Base-by-base conservation (phyloP, 148 eudicot genomes). In the Spergularia bocconei region DNA sequence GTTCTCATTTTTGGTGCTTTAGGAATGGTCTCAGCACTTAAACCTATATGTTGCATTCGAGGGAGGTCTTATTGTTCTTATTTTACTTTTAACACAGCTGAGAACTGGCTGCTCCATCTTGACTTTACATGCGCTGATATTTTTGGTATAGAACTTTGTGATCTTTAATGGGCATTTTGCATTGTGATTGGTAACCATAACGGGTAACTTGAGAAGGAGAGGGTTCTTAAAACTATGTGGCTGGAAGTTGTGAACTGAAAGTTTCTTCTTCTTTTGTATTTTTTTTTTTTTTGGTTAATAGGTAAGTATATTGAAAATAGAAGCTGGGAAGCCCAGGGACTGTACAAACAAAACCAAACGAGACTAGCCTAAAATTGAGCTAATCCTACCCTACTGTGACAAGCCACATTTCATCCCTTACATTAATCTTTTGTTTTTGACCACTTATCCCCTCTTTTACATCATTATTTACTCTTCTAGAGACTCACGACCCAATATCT, bases 81-180 rank as follows among this genome's bases (percentile, higher is more conserved):
- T 17, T 44, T 5, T 57, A 29, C 36, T 8, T 57, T n/a, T 6
- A 57, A 7, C 61, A 57, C 10, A 19, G 23, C 61, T 57, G 20
- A 57, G 23, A 57, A 4, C 7, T 57, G 61, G 21, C 8, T 57
- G 61, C 6, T 57, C 19, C 20, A 7, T 7, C n/a, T 57, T 19
- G 19, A 57, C 61, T 57, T 38, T 56, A 47, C 74, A 56, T n/a
- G 73, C 12, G 33, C 44, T 4, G 10, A 67, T 19, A 67, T 67
- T 53, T 21, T 57, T 67, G 21, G 70, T 33, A 3, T 67, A 41
- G 11, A 67, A 44, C 19, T 17, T 44, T 8, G 4, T 2, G 51
- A 65, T 47, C 50, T 65, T 39, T 13, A 16, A 65, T 39, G 17
- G 19, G 6, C 6, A 19, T 41, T 12, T n/a, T 70, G n/a, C 8